Percentiles rank a stretch among this genome's conserved stretches.
These are phyloP conservation scores for Lichina pygmaea DNA, from an alignment of 495 filamentous ascomycete genomes.

Conservation along the genomic window DNA sequence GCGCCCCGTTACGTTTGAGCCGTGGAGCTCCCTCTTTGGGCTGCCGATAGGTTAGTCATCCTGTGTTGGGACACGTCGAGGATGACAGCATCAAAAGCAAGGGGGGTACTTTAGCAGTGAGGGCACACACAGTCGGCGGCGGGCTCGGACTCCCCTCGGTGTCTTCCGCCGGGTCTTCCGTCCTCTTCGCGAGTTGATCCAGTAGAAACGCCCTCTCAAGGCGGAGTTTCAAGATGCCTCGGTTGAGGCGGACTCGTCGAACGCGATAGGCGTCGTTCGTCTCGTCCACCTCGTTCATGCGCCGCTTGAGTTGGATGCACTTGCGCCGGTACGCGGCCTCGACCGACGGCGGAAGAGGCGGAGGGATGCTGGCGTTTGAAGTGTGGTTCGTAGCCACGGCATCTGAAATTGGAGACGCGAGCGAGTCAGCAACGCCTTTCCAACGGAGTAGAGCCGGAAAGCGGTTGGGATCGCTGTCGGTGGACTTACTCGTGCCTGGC, in stretches of 20 bases:
- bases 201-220: conserved; percentile 74
- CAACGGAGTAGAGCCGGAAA: no score
- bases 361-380: conserved; percentile 14
- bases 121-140: conserved; percentile 32
- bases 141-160: conserved; percentile 47
- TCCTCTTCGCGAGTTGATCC: conserved; percentile 62
- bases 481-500: no score
- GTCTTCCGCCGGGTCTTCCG: conserved; percentile 53
- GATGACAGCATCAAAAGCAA: conserved; percentile 5
- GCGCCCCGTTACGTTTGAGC: conserved; percentile 2
- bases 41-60: conserved; percentile 6
- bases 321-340: conserved; percentile 92
- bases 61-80: background rate
- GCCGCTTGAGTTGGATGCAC: conserved; percentile 82
- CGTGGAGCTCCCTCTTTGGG: conserved; percentile 1
- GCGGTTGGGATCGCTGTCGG: no score
- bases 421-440: background rate
- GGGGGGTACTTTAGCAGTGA: conserved; percentile 12
- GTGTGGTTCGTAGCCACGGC: conserved; percentile 10
- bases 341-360: conserved; percentile 67
- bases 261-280: conserved; percentile 57
- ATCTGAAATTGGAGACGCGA: conserved; percentile 5
- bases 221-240: conserved; percentile 72
- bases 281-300: conserved; percentile 70
- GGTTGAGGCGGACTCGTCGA: conserved; percentile 52